Base-by-base conservation (phyloP, 2,329 filamentous ascomycete genomes). In the Bipolaris bicolor region DNA sequence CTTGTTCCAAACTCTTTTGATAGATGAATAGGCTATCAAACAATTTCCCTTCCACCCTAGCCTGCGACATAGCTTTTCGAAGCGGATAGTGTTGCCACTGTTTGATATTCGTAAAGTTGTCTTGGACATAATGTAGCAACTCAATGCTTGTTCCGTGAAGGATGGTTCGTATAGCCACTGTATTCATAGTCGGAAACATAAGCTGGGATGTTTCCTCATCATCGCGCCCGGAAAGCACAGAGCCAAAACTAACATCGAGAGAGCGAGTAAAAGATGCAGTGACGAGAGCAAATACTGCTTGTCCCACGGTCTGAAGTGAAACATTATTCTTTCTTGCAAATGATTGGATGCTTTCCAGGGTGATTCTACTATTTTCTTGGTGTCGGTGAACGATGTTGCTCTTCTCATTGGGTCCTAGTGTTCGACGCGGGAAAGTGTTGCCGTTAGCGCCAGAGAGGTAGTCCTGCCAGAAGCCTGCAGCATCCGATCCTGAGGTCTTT, bases 181-280 rank as follows among this genome's bases (percentile, higher is more conserved):
- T 97, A 69, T 96, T 97, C 90, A 97, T 97, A 0, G 90, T 91
- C 0, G 93, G 94, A 67, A 97, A 97, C 70, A 93, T 82, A 11
- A 94, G 76, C 24, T 84, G 75, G 41, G 90, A 84, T 0, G 86
- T 84, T 15, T 85, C 83, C 44, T 90, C 88, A 9, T 86, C 87
- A 55, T 95, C 91, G n/a, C 94, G 85, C 15, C 94, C 93, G 0
- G 92, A 92, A 11, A 97, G 80, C 1, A 97, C 89, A 0, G 91
- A 85, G 0, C 94, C 94, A 69, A 95, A 97, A 0, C 87, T 83
- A 3, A 96, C 84, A 63, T 97, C 92, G 0, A 96, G 82, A 0
- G 84, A 84, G 3, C 81, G 77, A 1, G 84, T 81, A 45, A 86
- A 81, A 0, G 84, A 82, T 1, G 91, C 87, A 1, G 96, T 81